Base-by-base conservation (phyloP, 225 moss, liverwort and hornwort species). In the Bryum argenteum region DNA sequence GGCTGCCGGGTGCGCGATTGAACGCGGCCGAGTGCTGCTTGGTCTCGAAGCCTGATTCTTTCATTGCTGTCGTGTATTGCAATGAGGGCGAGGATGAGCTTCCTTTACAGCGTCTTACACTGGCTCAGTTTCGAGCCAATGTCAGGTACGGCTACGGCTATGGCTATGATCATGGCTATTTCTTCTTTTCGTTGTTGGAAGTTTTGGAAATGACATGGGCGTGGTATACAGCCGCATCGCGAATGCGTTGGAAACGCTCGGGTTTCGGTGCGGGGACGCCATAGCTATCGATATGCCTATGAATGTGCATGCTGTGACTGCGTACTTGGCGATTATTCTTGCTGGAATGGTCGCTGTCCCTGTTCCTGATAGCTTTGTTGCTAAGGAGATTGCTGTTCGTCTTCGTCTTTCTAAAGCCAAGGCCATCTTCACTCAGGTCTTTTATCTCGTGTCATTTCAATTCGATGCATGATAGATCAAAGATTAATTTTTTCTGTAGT, bases 211-310 rank as follows among this genome's bases (percentile, higher is more conserved):
- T 4, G 7, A 33, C 33, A 33, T 47, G 45, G 45, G 45, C n/a
- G 45, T 48, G 3, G 33, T 33, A 6, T 33, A 48, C 68, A 84
- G 84, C 61, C 80, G 68, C 54, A 71, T 69, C 6, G 83, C 88
- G 67, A 87, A 84, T 62, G 90, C 98, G 6, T 67, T 98, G 77
- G 89, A 81, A 47, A 73, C 74, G 4, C 63, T 87, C 22, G 98
- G 94, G 17, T 63, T 94, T 59, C 74, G 79, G 71, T 71, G 18
- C 45, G 98, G 94, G 10, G 94, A 98, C 61, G 81, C 91, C 19
- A 78, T 98, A 33, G 92, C 86, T 23, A 88, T 98, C 64, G 89
- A 92, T 50, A 98, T 92, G 98, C 98, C 92, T 63, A 98, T 98
- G 94, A 91, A 75, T 52, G 81, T 98, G 12, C 76, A 87, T 20